These are phyloP conservation scores for Hyaloscypha hepaticicola DNA, from an alignment of 495 filamentous ascomycete genomes.

Conservation along the genomic window DNA sequence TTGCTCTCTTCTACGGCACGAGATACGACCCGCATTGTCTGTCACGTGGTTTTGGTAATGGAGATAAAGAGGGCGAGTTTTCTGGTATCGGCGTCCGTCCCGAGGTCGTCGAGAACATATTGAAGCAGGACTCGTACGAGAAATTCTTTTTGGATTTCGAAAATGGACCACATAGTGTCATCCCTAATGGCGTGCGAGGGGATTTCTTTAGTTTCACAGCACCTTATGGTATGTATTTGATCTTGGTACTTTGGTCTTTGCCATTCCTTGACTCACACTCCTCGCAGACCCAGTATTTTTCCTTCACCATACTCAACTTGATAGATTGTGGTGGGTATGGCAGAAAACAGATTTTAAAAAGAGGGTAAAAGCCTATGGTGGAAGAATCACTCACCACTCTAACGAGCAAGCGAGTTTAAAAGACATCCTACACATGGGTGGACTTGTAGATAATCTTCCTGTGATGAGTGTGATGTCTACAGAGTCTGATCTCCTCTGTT, in stretches of 20 bases:
- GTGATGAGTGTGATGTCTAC: conserved; percentile 25
- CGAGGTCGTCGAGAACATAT: conserved; percentile 11
- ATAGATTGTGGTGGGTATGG: conserved; percentile 60
- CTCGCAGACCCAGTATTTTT: conserved; percentile 53
- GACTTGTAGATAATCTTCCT: conserved; percentile 9
- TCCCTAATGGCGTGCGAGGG: conserved; percentile 26
- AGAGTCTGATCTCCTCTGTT: conserved; percentile 21
- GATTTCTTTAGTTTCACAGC: conserved; percentile 28
- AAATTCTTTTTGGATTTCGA: conserved; percentile 27
- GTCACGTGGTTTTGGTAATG: conserved; percentile 25
- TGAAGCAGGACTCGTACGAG: conserved; percentile 6
- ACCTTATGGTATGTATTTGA: conserved; percentile 22
- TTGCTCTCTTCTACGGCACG: conserved; percentile 2
- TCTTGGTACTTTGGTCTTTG: background rate
- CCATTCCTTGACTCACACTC: background rate
- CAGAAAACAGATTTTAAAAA: conserved; percentile 44
- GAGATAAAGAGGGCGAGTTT: background rate
- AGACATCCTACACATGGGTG: conserved; percentile 19
- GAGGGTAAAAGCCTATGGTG: conserved; percentile 20
- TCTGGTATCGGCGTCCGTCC: background rate
- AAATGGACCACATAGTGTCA: conserved; percentile 27
- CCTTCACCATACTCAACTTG: conserved; percentile 57
- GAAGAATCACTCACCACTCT: background rate
- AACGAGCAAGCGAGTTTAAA: conserved; percentile 5
- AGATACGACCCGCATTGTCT: conserved; percentile 29